Evolutionary conservation across 148 eudicot species (phyloP).

Genomic region (Salicornia ramosissima): DNA sequence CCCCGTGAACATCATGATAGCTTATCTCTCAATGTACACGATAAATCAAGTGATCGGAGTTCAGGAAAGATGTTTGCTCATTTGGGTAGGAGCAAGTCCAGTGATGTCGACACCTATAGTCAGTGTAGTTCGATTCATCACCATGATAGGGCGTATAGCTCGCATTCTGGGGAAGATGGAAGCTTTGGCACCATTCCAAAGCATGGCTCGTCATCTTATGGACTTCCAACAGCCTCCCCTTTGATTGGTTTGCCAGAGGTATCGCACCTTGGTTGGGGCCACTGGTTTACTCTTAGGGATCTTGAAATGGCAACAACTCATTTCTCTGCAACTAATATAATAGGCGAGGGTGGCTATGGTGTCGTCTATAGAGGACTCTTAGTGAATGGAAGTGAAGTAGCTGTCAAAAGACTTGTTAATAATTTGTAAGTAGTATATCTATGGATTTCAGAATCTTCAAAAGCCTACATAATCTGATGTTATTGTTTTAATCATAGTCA

Average conservation of each 20-base stretch:
- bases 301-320: conserved; percentile 65
- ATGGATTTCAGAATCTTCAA: not conserved
- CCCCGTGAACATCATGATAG: conserved; percentile 45
- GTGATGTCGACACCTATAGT: conserved; percentile 72
- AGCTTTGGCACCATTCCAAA: conserved; percentile 56
- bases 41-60: conserved; percentile 57
- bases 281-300: conserved; percentile 92
- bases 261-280: conserved; percentile 95
- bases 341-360: conserved; percentile 96
- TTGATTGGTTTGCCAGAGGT: conserved; percentile 78
- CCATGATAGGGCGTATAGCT: conserved; percentile 64
- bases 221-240: conserved; percentile 62
- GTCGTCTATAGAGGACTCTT: conserved; percentile 70
- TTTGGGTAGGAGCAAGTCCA: conserved; percentile 69
- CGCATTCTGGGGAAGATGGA: conserved; percentile 81
- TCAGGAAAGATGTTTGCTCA: conserved; percentile 68
- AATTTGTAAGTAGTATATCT: conserved; percentile 66
- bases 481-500: conserved; percentile 1
- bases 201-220: conserved; percentile 47
- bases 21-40: conserved; percentile 33
- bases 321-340: conserved; percentile 57
- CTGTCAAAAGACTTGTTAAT: conserved; percentile 85
- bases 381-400: conserved; percentile 78
- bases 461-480: conserved; percentile 3
- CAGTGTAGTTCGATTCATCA: conserved; percentile 73